Evolutionary conservation across 1,284 basidiomycete species (phyloP), one percentile per base, ranked within the genome.

Genomic region (Fomitopsis betulina): DNA sequence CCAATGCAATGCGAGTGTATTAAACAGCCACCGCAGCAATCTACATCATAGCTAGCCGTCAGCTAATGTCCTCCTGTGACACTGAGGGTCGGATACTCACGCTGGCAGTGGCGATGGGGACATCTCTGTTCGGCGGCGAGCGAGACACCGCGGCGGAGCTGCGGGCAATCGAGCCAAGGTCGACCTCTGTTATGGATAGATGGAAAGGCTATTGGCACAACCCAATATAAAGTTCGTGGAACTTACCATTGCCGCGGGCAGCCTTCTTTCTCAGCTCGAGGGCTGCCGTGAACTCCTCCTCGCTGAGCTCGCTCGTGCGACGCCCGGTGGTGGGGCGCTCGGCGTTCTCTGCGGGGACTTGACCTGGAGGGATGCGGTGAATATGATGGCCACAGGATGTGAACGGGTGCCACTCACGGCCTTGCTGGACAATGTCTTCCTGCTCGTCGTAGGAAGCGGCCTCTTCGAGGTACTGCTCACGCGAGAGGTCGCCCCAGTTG

Each of bases 91-190:
- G n/a, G 38, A 35, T 51, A 72, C 74, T 63, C 65, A 77, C 77
- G 58, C 71, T 65, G 58, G 77, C 76, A 62, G 67, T 66, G 57
- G 72, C 69, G 59, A 75, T 66, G 62, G 73, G 62, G 55, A 74
- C 55, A 57, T 66, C 62, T 39, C 68, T 72, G 57, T 80, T 78
- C 27, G 88, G 87, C 25, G 89, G 87, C 56, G 87, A 88, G 59
- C 78, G 75, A 50, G 87, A 85, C 39, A 89, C 84, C 21, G 86
- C 92, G 61, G 80, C 79, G 12, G 90, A 93, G 59, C 90, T 91
- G 65, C 90, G 87, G 27, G 92, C 92, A 66, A 94, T 94, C 57
- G 84, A 78, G 45, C 81, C 79, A 58, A 94, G 82, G 73, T 93
- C 89, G 58, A 91, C 73, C 66, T 76, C 82, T 83, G 63, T 35